Conservation (phyloP, 371 early-diverging fungal genomes). For the Batkoa obscura region DNA sequence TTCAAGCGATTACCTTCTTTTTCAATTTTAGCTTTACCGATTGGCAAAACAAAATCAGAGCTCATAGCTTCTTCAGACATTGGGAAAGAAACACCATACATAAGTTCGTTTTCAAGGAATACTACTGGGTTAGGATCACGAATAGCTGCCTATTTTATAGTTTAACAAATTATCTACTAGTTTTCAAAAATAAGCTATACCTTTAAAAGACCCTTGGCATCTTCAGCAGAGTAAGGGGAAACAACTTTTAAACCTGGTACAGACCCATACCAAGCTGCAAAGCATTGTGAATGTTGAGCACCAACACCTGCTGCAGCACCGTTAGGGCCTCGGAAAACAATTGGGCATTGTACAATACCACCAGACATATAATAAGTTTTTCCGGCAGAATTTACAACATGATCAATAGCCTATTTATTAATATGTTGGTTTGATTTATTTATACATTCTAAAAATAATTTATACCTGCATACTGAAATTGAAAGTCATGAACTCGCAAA, state of each 20-base stretch:
- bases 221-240: constrained; percentile 93
- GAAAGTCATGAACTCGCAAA: constrained; percentile 99
- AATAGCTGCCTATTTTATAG: constrained; percentile 63
- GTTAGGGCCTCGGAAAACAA: constrained; percentile 99
- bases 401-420: constrained; percentile 82
- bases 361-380: constrained; percentile 99
- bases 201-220: constrained; percentile 88
- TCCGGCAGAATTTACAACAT: constrained; percentile 98
- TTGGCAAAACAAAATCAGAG: constrained; percentile 76
- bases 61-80: constrained; percentile 62
- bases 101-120: constrained; percentile 95
- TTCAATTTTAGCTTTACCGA: constrained; percentile 96
- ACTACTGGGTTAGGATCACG: constrained; percentile 98
- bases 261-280: constrained; percentile 95
- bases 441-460: background rate
- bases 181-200: constrained; percentile 7
- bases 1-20: constrained; percentile 37
- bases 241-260: constrained; percentile 98
- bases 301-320: constrained; percentile 97
- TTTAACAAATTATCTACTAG: background rate
- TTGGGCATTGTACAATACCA: constrained; percentile 74
- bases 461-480: constrained; percentile 98
- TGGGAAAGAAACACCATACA: constrained; percentile 87
- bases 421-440: background rate
- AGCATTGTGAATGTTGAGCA: constrained; percentile 99